phyloP scores from a whole-genome alignment of 2,329 filamentous ascomycete species.

The Sporothrix pseudoabietina region DNA sequence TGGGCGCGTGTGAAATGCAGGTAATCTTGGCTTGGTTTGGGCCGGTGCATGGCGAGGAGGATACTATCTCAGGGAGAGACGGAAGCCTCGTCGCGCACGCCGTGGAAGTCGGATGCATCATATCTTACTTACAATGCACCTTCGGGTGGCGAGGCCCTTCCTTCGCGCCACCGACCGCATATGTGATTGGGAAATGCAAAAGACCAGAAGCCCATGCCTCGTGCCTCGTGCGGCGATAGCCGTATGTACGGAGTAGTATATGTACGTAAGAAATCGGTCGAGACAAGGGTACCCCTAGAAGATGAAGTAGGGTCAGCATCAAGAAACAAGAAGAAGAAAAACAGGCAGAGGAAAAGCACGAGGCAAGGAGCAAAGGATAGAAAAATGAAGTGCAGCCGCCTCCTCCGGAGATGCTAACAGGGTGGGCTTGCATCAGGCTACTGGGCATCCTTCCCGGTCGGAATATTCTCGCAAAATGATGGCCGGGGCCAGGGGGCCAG shows the following conservation, averaged over 20 bases:
- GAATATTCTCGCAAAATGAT: background rate
- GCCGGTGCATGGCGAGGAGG: background rate
- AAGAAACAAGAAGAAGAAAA: background rate
- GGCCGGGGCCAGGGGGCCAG: slow-evolving; percentile 1
- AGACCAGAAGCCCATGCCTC: background rate
- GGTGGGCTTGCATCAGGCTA: slow-evolving; percentile 20
- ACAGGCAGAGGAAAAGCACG: background rate
- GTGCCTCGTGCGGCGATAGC: background rate
- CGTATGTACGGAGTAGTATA: background rate
- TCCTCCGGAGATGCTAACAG: slow-evolving; percentile 6
- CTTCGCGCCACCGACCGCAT: background rate
- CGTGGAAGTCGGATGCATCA: background rate
- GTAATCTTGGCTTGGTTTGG: slow-evolving; percentile 10
- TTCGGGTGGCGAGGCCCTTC: background rate
- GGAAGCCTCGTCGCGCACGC: background rate
- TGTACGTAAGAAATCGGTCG: background rate
- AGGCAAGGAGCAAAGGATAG: background rate
- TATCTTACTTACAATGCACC: background rate
- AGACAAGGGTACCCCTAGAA: background rate
- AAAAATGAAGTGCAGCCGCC: background rate
- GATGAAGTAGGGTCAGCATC: background rate
- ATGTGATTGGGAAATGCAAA: slow-evolving; percentile 1
- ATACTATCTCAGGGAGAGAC: background rate
- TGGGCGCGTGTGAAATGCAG: background rate
- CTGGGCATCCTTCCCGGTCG: slow-evolving; percentile 11